A percentile compares a stretch with the other conserved stretches of the same genome.
Evolutionary conservation across 2,329 filamentous ascomycete species (phyloP).

Genomic region (Exutisphaerella laricina): DNA sequence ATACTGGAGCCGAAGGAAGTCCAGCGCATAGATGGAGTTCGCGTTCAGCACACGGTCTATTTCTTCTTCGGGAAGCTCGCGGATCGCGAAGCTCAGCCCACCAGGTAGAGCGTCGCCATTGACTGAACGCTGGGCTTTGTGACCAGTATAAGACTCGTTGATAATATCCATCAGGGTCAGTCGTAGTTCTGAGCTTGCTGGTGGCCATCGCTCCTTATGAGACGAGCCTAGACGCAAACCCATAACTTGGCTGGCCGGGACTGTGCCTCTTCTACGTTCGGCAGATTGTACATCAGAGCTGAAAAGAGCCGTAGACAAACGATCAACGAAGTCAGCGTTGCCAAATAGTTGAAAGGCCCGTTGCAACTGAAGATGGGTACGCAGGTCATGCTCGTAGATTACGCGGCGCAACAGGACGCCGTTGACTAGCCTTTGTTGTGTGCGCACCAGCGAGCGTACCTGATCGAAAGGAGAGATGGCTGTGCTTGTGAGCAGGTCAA

Average conservation of each 20-base stretch:
- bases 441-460: conserved; percentile 56
- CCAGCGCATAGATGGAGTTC: conserved; percentile 77
- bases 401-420: conserved; percentile 69
- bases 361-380: conserved; percentile 67
- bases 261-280: conserved; percentile 64
- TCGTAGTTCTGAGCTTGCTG: conserved; percentile 86
- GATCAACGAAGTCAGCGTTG: conserved; percentile 75
- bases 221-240: conserved; percentile 77
- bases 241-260: conserved; percentile 65
- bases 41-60: conserved; percentile 79
- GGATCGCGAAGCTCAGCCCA: conserved; percentile 65
- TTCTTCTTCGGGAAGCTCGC: conserved; percentile 70
- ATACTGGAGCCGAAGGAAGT: conserved; percentile 86
- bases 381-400: conserved; percentile 67
- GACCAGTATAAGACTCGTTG: conserved; percentile 4
- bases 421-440: conserved; percentile 73
- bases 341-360: conserved; percentile 77
- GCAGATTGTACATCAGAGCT: conserved; percentile 74
- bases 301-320: conserved; percentile 77
- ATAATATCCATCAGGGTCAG: conserved; percentile 69
- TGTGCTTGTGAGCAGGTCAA: not conserved
- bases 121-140: not conserved
- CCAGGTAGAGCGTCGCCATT: conserved; percentile 35
- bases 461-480: conserved; percentile 15
- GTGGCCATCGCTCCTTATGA: conserved; percentile 70